phyloP scores from a whole-genome alignment of 78 protist species.

The Dictyostelium citrinum region DNA sequence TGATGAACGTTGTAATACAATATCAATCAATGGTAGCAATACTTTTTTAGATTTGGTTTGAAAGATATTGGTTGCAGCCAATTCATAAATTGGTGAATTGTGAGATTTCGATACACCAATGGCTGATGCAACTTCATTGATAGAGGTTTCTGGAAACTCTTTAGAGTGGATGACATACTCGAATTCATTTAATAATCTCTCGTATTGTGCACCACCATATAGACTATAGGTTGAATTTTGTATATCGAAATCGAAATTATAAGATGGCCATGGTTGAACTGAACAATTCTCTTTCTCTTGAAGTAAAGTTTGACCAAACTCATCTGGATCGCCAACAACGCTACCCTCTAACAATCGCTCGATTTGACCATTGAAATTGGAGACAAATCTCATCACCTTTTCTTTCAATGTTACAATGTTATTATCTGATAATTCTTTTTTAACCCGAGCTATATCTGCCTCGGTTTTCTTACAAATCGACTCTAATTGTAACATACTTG shows the following conservation, averaged over 20 bases:
- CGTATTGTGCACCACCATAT: conserved; percentile 88
- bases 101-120: conserved; percentile 81
- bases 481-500: conserved; percentile 69
- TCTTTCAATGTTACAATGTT: conserved; percentile 13
- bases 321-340: conserved; percentile 81
- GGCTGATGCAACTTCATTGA: conserved; percentile 86
- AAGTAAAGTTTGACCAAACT: conserved; percentile 74
- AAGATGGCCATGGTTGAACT: conserved; percentile 76
- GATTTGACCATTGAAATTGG: conserved; percentile 47
- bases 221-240: conserved; percentile 59
- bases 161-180: conserved; percentile 83
- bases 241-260: conserved; percentile 66
- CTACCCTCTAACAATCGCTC: conserved; percentile 78
- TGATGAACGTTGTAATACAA: conserved; percentile 37
- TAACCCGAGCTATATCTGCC: conserved; percentile 46
- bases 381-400: conserved; percentile 51
- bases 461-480: conserved; percentile 57
- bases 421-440: conserved; percentile 63
- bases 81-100: conserved; percentile 81
- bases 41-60: conserved; percentile 77
- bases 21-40: conserved; percentile 70
- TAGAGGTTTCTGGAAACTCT: conserved; percentile 86
- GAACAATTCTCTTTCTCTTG: conserved; percentile 54
- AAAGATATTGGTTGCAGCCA: conserved; percentile 77
- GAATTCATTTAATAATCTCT: conserved; percentile 81